Percentiles rank a stretch among this genome's conserved stretches.
Evolutionary conservation across 192 early-diverging fungal genomes (phyloP).

Genomic region (Oehlia diaphana): DNA sequence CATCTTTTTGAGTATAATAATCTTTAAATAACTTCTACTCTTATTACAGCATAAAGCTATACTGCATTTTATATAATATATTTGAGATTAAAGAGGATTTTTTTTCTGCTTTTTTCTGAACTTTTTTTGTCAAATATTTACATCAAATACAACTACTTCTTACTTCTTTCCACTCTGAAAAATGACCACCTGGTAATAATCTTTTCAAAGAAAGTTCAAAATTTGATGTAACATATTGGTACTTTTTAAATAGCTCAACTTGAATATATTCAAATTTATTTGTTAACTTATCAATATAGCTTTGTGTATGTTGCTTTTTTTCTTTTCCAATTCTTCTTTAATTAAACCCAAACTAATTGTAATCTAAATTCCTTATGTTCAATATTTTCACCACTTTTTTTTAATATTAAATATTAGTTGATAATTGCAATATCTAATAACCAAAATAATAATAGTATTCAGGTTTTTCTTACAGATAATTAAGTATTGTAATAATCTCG

Average conservation of each 20-base stretch:
- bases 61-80: too few relatives aligned
- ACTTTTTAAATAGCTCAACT: background rate
- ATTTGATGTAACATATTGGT: too few relatives aligned
- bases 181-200: background rate
- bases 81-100: background rate
- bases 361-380: background rate
- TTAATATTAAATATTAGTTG: conserved; percentile 25
- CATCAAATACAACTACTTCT: background rate
- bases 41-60: background rate
- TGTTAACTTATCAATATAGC: background rate
- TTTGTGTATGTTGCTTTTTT: background rate
- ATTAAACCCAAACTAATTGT: background rate
- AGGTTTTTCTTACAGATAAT: conserved; percentile 17
- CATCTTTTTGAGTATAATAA: too few relatives aligned
- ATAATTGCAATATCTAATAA: conserved; percentile 27
- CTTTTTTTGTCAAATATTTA: conserved; percentile 1
- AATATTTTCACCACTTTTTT: background rate
- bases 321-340: background rate
- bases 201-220: too few relatives aligned
- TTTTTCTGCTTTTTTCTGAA: background rate
- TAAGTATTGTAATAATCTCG: conserved; percentile 19
- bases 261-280: background rate
- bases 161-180: background rate
- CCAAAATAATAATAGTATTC: conserved; percentile 25
- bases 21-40: too few relatives aligned